Evolutionary conservation across 2,329 filamentous ascomycete species (phyloP).

Genomic region (Atkinsonella texensis): DNA sequence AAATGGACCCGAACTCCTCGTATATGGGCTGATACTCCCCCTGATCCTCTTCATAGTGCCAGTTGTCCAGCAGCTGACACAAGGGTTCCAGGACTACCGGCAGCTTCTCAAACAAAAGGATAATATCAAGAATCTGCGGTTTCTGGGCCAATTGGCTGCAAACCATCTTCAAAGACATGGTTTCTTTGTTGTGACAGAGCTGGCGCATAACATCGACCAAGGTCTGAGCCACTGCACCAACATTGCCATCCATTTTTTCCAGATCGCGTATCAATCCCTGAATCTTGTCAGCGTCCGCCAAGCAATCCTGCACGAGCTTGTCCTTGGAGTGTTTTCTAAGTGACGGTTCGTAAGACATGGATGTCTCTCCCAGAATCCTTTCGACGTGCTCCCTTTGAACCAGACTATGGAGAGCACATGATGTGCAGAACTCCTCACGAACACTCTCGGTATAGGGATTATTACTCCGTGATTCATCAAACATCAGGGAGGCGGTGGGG

Average conservation of each 20-base stretch:
- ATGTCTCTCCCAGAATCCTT: conserved; percentile 69
- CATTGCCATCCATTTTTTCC: conserved; percentile 84
- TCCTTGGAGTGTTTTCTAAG: conserved; percentile 68
- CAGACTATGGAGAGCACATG: conserved; percentile 80
- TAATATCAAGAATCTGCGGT: conserved; percentile 58
- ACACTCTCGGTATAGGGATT: conserved; percentile 47
- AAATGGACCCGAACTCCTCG: conserved; percentile 70
- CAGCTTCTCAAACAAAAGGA: conserved; percentile 63
- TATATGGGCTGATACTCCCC: conserved; percentile 77
- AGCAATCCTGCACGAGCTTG: conserved; percentile 64
- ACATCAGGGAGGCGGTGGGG: conserved; percentile 46
- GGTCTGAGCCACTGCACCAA: conserved; percentile 71
- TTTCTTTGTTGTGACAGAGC: conserved; percentile 62
- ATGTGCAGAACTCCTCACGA: conserved; percentile 69
- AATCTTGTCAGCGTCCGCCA: conserved; percentile 61
- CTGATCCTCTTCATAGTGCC: conserved; percentile 74
- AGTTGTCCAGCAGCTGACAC: conserved; percentile 64
- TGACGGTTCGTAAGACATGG: conserved; percentile 65
- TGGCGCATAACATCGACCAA: conserved; percentile 60
- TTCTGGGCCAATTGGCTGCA: conserved; percentile 64
- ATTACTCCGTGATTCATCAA: conserved; percentile 44
- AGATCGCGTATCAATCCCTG: conserved; percentile 70
- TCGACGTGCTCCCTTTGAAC: conserved; percentile 69
- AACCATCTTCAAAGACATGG: conserved; percentile 64
- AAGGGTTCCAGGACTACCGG: conserved; percentile 59